A percentile compares a stretch with the other conserved stretches of the same genome.
Evolutionary conservation across 2,329 filamentous ascomycete species (phyloP).

Genomic region (Lasiodiplodia hormozganensis): DNA sequence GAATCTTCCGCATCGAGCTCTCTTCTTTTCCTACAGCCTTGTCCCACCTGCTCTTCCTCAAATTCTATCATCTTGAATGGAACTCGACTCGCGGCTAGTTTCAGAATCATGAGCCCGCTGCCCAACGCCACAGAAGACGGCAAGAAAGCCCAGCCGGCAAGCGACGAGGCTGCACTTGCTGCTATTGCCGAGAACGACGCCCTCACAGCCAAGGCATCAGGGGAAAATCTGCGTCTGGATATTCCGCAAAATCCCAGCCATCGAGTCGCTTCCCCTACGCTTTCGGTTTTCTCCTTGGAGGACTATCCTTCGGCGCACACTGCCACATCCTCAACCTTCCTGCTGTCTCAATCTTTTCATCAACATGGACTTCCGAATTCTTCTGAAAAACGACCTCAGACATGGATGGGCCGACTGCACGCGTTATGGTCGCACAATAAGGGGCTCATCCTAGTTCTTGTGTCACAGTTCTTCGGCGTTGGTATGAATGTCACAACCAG

Average conservation of each 20-base stretch:
- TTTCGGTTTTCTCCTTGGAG: slow-evolving; percentile 13
- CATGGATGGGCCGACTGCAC: not conserved
- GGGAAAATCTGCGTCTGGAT: not conserved
- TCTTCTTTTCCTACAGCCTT: not conserved
- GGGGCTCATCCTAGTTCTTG: slow-evolving; percentile 74
- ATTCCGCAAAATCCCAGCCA: not conserved
- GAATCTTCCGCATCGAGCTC: slow-evolving; percentile 8
- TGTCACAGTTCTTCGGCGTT: slow-evolving; percentile 81
- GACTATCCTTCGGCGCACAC: slow-evolving; percentile 18
- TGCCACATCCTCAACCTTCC: not conserved
- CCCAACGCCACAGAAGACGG: not conserved
- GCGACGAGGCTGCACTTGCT: not conserved
- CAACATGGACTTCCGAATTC: not conserved
- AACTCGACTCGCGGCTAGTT: not conserved
- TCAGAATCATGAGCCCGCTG: not conserved
- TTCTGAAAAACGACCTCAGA: not conserved
- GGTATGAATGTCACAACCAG: slow-evolving; percentile 86
- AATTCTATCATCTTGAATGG: not conserved
- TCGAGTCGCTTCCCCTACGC: not conserved
- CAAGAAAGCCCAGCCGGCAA: slow-evolving; percentile 1
- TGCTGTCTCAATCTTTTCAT: not conserved
- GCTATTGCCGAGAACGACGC: not conserved
- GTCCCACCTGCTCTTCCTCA: not conserved
- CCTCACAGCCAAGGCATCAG: not conserved
- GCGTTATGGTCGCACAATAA: slow-evolving; percentile 70